Percentiles rank a stretch among this genome's conserved stretches.
These are phyloP conservation scores for Turritis glabra DNA, from an alignment of 345 rosid species.

Conservation along the genomic window DNA sequence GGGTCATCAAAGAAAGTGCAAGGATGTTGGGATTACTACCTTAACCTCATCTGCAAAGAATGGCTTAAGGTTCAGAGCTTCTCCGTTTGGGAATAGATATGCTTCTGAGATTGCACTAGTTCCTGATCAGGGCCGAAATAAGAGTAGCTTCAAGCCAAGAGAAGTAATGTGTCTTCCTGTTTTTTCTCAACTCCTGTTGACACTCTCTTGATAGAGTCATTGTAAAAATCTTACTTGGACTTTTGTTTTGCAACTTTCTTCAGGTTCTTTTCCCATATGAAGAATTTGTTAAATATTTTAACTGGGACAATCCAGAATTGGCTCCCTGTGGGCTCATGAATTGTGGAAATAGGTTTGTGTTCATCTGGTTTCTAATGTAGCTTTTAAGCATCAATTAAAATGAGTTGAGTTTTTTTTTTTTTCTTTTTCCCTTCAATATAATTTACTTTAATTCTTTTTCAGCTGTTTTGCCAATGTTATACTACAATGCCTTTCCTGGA, in stretches of 20 bases:
- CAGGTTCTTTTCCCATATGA: constrained; percentile 94
- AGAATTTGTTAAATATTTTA: constrained; percentile 68
- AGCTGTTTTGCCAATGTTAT: constrained; percentile 97
- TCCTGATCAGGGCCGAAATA: constrained; percentile 46
- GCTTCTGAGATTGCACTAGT: constrained; percentile 52
- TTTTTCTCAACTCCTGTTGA: not conserved
- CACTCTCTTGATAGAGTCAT: not conserved
- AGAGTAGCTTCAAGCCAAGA: constrained; percentile 51
- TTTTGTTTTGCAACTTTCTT: constrained; percentile 24
- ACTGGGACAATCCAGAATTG: constrained; percentile 62
- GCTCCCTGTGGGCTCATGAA: constrained; percentile 91
- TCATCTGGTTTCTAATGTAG: constrained; percentile 2
- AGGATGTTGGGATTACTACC: constrained; percentile 30
- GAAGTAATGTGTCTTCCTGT: constrained; percentile 44
- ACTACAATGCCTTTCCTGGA: constrained; percentile 87
- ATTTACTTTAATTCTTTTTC: constrained; percentile 30
- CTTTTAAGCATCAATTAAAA: constrained; percentile 1
- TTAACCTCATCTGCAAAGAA: constrained; percentile 26
- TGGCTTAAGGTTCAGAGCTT: constrained; percentile 39
- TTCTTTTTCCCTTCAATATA: not conserved
- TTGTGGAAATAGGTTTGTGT: constrained; percentile 91
- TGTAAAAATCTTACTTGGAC: constrained; percentile 12
- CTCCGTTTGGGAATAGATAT: constrained; percentile 31
- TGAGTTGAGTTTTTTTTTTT: constrained; percentile 1
- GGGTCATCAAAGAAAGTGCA: constrained; percentile 68